Percentiles rank a stretch among this genome's conserved stretches.
Conservation (phyloP, 1,284 basidiomycete genomes). For the Inonotus hispidus region DNA sequence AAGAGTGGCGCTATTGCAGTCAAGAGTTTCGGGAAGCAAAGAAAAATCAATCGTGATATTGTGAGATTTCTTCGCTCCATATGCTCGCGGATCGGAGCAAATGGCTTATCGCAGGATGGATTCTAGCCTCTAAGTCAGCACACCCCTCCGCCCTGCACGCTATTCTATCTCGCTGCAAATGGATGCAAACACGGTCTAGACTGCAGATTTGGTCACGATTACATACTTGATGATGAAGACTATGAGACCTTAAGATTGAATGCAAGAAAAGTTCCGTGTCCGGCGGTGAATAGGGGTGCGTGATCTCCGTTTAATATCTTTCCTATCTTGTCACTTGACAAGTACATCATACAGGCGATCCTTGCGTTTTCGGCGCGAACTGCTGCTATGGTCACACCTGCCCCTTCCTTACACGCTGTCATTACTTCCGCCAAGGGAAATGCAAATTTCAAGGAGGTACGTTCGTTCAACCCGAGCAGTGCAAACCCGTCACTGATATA, state of each 20-base stretch:
- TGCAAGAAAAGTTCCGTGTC: constrained; percentile 56
- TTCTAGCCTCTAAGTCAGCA: constrained; percentile 32
- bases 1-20: not conserved
- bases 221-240: constrained; percentile 45
- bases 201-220: constrained; percentile 57
- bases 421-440: constrained; percentile 44
- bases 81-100: not conserved
- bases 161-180: constrained; percentile 48
- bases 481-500: constrained; percentile 16
- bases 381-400: constrained; percentile 61
- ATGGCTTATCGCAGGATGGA: not conserved
- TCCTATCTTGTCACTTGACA: constrained; percentile 6
- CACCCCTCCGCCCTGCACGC: constrained; percentile 55
- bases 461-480: constrained; percentile 16
- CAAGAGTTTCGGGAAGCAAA: constrained; percentile 3
- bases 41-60: constrained; percentile 11
- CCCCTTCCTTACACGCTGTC: constrained; percentile 42
- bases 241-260: constrained; percentile 44
- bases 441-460: constrained; percentile 59
- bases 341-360: constrained; percentile 35
- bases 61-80: constrained; percentile 3
- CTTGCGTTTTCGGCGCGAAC: constrained; percentile 49
- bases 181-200: constrained; percentile 45
- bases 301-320: not conserved
- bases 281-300: constrained; percentile 46